phyloP scores from a whole-genome alignment of 192 early-diverging fungal species.

The Coemansia sp. region DNA sequence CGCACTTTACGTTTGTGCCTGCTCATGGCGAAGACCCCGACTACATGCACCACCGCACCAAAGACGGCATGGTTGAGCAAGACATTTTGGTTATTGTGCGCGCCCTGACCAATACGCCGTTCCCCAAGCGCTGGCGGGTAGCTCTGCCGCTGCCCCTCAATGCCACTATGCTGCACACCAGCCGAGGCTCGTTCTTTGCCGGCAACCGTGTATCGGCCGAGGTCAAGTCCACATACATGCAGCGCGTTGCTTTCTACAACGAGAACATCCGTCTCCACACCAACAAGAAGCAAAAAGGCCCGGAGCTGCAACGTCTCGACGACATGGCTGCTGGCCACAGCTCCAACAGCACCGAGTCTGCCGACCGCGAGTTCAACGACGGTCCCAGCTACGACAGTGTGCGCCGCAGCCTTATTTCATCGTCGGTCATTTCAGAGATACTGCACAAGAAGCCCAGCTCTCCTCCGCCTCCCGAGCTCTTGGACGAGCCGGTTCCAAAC shows the following conservation, averaged over 20 bases:
- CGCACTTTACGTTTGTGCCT: conserved; percentile 42
- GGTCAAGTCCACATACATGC: conserved; percentile 39
- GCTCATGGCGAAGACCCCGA: conserved; percentile 39
- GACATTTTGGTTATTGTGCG: conserved; percentile 42
- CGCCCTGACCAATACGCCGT: conserved; percentile 38
- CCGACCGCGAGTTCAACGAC: conserved; percentile 25
- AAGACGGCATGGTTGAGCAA: conserved; percentile 43
- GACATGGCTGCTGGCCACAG: conserved; percentile 47
- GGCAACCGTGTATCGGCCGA: conserved; percentile 40
- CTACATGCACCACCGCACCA: conserved; percentile 43
- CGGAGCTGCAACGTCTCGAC: conserved; percentile 31
- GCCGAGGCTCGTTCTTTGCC: conserved; percentile 42
- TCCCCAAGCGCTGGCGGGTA: conserved; percentile 43
- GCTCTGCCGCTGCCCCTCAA: conserved; percentile 34
- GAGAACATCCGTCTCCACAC: conserved; percentile 40
- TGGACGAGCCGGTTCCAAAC: conserved; percentile 45
- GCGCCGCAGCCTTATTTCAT: conserved; percentile 40
- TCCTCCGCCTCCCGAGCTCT: conserved; percentile 39
- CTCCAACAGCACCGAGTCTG: conserved; percentile 19
- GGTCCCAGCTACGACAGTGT: conserved; percentile 28
- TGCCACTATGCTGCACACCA: conserved; percentile 44
- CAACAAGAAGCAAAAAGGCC: conserved; percentile 21
- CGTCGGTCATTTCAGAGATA: conserved; percentile 34
- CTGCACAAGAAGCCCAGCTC: conserved; percentile 31
- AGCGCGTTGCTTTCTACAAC: conserved; percentile 46